These are phyloP conservation scores for Candida sp. DNA, from an alignment of 1,139 yeast species.

Conservation along the genomic window DNA sequence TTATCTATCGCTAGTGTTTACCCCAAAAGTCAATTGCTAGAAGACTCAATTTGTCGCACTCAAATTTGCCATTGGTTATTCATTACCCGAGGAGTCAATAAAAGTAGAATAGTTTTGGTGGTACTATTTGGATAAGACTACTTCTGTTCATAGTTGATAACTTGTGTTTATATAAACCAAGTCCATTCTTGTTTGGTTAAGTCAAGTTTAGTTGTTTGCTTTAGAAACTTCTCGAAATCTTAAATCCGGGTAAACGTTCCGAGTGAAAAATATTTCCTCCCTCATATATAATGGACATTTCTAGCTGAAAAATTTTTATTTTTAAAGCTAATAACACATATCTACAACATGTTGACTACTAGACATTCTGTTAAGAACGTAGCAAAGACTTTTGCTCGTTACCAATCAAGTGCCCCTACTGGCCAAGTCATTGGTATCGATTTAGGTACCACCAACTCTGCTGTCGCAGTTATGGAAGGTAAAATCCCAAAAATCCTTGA, in stretches of 20 bases:
- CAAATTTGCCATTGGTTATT: not conserved
- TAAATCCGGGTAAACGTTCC: not conserved
- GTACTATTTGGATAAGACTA: too few relatives aligned
- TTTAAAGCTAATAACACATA: not conserved
- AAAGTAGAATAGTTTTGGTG: too few relatives aligned
- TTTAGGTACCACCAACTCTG: constrained; percentile 99
- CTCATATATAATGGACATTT: not conserved
- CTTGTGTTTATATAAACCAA: not conserved
- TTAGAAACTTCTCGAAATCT: not conserved
- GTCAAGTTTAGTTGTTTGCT: not conserved
- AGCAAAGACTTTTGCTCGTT: constrained; percentile 45
- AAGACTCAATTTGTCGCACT: too few relatives aligned
- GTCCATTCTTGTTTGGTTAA: not conserved
- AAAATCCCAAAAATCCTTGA: constrained; percentile 94
- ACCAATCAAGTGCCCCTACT: constrained; percentile 51
- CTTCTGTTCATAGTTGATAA: not conserved
- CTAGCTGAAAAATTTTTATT: not conserved
- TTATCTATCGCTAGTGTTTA: too few relatives aligned
- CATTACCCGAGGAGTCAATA: too few relatives aligned
- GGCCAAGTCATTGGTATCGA: constrained; percentile 97
- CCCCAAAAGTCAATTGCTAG: too few relatives aligned
- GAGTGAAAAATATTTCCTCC: not conserved
- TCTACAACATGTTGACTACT: constrained; percentile 41
- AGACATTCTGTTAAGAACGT: constrained; percentile 41
- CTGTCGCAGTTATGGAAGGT: constrained; percentile 92